A percentile compares a stretch with the other conserved stretches of the same genome.
Evolutionary conservation across 192 early-diverging fungal species (phyloP).

Genomic region (Linderina pennispora): DNA sequence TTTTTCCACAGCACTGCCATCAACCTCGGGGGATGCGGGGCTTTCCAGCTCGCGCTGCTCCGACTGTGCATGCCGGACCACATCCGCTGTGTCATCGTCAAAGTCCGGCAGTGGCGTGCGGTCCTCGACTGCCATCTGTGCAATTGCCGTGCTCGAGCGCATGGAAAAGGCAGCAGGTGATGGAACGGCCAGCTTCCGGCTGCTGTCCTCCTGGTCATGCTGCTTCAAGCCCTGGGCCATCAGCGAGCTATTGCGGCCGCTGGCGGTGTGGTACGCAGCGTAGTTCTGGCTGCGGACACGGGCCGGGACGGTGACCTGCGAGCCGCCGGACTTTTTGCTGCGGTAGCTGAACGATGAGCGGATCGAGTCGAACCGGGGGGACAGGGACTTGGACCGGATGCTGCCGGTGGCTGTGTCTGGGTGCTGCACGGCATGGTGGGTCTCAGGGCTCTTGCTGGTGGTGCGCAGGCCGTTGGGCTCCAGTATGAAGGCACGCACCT

Average conservation of each 20-base stretch:
- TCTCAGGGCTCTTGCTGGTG: slow-evolving; percentile 16
- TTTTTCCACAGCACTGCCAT: background rate
- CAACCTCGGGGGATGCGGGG: background rate
- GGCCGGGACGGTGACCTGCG: slow-evolving; percentile 28
- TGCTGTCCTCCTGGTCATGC: background rate
- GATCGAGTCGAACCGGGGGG: background rate
- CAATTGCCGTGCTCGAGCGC: slow-evolving; percentile 30
- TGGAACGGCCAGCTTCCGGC: slow-evolving; percentile 1
- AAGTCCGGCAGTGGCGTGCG: too few relatives aligned
- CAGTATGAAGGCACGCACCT: slow-evolving; percentile 53
- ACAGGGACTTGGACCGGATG: background rate
- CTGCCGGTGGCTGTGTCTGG: background rate
- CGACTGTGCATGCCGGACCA: background rate
- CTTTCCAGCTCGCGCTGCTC: background rate
- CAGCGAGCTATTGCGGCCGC: slow-evolving; percentile 15
- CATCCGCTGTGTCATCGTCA: too few relatives aligned
- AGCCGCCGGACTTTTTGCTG: slow-evolving; percentile 1
- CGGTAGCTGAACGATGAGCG: background rate
- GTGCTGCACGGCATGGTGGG: slow-evolving; percentile 15
- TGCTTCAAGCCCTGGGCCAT: slow-evolving; percentile 12
- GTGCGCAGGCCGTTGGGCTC: slow-evolving; percentile 51
- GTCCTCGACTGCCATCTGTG: slow-evolving; percentile 7
- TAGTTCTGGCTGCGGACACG: slow-evolving; percentile 44
- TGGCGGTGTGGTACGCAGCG: slow-evolving; percentile 36
- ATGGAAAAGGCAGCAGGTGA: slow-evolving; percentile 27